Percentiles rank a stretch among this genome's conserved stretches.
Evolutionary conservation across 2,329 filamentous ascomycete species (phyloP).

Genomic region (Ophiostoma australiae): DNA sequence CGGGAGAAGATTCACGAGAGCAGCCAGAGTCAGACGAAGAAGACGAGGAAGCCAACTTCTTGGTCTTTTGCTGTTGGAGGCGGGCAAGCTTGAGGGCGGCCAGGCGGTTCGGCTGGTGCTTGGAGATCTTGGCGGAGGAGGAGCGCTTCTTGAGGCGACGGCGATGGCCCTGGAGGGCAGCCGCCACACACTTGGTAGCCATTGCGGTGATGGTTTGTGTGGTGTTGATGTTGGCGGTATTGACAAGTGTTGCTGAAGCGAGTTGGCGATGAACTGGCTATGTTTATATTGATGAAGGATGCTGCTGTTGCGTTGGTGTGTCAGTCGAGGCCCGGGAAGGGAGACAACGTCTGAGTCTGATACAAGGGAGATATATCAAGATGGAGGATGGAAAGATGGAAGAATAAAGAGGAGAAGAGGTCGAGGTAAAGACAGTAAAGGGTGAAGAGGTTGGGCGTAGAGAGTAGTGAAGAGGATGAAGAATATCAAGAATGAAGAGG

Average conservation of each 20-base stretch:
- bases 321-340: background rate
- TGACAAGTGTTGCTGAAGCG: background rate
- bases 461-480: slow-evolving; percentile 12
- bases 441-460: background rate
- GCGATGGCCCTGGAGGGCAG: slow-evolving; percentile 20
- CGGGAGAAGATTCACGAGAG: slow-evolving; percentile 7
- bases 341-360: background rate
- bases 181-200: slow-evolving; percentile 21
- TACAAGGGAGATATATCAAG: background rate
- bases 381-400: too few relatives aligned
- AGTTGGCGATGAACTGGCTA: background rate
- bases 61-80: background rate
- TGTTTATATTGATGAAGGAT: background rate
- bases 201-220: slow-evolving; percentile 8
- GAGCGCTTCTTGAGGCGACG: slow-evolving; percentile 18
- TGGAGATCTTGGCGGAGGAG: background rate
- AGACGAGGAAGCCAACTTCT: background rate
- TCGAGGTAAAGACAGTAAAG: background rate
- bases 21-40: background rate
- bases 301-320: background rate
- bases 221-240: background rate
- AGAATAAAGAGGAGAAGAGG: background rate
- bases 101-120: slow-evolving; percentile 8
- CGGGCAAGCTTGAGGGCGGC: background rate
- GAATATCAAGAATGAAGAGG: slow-evolving; percentile 16